A percentile compares a stretch with the other conserved stretches of the same genome.
These are phyloP conservation scores for Pichia norvegensis DNA, from an alignment of 1,139 yeast genomes.

Conservation along the genomic window DNA sequence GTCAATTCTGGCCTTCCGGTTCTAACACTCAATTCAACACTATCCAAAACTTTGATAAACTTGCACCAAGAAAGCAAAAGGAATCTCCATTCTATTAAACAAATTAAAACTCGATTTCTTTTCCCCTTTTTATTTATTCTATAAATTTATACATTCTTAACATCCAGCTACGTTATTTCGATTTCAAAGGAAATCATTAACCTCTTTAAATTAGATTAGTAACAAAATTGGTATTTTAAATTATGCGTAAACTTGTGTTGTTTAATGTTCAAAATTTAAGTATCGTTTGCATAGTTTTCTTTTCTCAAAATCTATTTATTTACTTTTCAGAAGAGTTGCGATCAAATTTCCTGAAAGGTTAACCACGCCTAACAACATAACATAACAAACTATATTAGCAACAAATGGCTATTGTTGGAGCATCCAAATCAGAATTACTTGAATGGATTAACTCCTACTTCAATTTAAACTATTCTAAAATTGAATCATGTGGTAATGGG, in stretches of 20 bases:
- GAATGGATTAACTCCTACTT: conserved; percentile 77
- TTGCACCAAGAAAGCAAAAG: conserved; percentile 27
- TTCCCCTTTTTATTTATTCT: background rate
- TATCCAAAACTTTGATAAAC: conserved; percentile 21
- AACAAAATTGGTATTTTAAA: too few relatives aligned
- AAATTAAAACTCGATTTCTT: background rate
- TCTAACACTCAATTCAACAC: conserved; percentile 22
- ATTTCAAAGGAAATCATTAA: too few relatives aligned
- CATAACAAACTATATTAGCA: too few relatives aligned
- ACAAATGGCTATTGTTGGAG: conserved; percentile 7
- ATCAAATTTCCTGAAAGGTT: too few relatives aligned
- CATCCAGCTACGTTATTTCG: background rate
- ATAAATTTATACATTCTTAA: conserved; percentile 1
- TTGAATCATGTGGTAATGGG: conserved; percentile 94
- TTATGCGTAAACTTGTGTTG: too few relatives aligned
- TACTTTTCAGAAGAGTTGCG: background rate
- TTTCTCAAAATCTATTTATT: background rate
- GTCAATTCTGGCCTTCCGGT: conserved; percentile 23
- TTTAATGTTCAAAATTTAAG: too few relatives aligned
- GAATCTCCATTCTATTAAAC: conserved; percentile 20
- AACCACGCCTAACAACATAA: background rate
- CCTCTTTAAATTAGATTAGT: too few relatives aligned
- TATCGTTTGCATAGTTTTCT: background rate
- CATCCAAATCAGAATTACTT: conserved; percentile 71
- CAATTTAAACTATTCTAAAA: conserved; percentile 58